Percentiles rank a stretch among this genome's conserved stretches.
Conservation (phyloP, 441 rosid species). For the Corymbia calophylla region DNA sequence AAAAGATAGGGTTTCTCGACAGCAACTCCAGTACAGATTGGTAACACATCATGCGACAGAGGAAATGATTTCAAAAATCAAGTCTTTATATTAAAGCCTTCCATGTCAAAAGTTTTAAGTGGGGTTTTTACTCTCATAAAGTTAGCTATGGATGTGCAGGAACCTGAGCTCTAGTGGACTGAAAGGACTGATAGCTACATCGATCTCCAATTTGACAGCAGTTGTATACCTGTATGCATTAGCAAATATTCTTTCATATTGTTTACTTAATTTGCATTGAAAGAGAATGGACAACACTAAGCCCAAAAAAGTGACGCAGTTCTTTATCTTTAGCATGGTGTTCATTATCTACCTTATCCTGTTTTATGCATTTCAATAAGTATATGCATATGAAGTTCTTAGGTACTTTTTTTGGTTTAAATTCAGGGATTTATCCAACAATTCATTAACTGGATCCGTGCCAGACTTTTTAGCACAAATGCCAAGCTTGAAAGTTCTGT, state of each 20-base stretch:
- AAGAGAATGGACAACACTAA: not conserved
- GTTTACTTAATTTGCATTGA: slow-evolving; percentile 11
- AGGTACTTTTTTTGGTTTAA: not conserved
- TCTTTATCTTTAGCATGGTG: not conserved
- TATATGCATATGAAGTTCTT: not conserved
- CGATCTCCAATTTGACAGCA: not conserved
- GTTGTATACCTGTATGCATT: not conserved
- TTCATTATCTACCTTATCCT: not conserved
- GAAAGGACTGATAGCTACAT: not conserved
- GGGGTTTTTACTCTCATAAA: not conserved
- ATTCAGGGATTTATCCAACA: not conserved
- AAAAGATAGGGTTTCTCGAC: not conserved
- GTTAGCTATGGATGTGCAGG: not conserved
- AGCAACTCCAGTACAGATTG: not conserved
- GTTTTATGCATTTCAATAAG: slow-evolving; percentile 4
- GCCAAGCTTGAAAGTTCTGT: not conserved
- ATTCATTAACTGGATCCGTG: not conserved
- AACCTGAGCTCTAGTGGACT: not conserved
- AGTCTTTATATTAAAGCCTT: not conserved
- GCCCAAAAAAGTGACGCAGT: not conserved
- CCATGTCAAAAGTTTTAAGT: not conserved
- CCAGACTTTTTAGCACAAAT: not conserved
- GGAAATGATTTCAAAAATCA: not conserved
- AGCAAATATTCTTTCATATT: not conserved
- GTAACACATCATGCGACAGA: not conserved